Conservation (phyloP, 441 rosid species). For the Aleurites moluccanus region DNA sequence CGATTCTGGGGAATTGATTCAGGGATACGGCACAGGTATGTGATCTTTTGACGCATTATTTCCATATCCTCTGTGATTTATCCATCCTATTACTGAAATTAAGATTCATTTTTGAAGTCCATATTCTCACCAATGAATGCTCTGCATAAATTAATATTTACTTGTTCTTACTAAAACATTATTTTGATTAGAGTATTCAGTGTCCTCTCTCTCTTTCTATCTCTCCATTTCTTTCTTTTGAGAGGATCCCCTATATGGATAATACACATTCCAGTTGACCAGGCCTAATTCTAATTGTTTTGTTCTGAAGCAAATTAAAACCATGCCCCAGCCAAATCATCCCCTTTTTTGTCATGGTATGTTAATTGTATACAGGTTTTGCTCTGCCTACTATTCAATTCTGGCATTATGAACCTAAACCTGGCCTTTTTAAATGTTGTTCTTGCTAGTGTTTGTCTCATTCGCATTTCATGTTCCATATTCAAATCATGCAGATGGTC, state of each 20-base stretch:
- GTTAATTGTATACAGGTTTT: background rate
- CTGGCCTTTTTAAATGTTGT: background rate
- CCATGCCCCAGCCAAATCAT: background rate
- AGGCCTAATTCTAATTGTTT: too few relatives aligned
- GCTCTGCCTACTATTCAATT: background rate
- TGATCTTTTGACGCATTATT: slow-evolving; percentile 16
- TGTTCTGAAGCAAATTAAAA: too few relatives aligned
- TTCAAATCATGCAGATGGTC: background rate
- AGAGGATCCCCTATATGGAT: too few relatives aligned
- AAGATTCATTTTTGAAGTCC: slow-evolving; percentile 1
- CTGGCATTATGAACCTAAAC: background rate
- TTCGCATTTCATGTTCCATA: background rate
- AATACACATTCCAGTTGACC: too few relatives aligned
- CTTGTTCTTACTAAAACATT: background rate
- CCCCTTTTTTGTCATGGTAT: background rate
- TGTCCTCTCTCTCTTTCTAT: background rate
- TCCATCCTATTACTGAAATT: background rate
- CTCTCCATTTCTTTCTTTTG: background rate
- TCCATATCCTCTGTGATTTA: background rate
- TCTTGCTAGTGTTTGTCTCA: background rate
- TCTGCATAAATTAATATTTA: background rate
- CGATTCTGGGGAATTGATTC: slow-evolving; percentile 99
- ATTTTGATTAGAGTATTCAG: background rate
- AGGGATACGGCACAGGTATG: slow-evolving; percentile 96
- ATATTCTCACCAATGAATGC: background rate